phyloP scores from a whole-genome alignment of 176 grass and related monocot genomes.

The Phragmites australis region DNA sequence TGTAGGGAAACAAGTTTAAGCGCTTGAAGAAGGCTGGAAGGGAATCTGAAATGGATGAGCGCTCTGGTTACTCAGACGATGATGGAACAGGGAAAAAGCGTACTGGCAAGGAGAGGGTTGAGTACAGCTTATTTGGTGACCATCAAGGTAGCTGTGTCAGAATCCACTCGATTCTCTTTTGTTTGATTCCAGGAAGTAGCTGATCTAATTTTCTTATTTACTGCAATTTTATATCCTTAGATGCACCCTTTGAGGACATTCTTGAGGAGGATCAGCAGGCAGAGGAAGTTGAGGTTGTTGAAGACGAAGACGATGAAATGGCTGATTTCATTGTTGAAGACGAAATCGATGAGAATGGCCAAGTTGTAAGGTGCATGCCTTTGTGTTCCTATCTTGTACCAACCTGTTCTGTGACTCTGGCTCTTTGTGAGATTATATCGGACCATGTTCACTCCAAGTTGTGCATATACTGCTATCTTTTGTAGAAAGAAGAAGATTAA shows the following conservation, averaged over 20 bases:
- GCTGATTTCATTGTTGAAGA: constrained; percentile 93
- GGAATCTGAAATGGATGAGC: constrained; percentile 63
- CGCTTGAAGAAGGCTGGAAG: constrained; percentile 90
- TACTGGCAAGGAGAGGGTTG: constrained; percentile 76
- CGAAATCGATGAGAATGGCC: constrained; percentile 81
- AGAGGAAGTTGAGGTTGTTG: constrained; percentile 61
- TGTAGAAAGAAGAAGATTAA: constrained; percentile 67
- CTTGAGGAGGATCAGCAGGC: constrained; percentile 68
- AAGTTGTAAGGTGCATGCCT: constrained; percentile 60
- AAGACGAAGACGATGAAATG: constrained; percentile 98
- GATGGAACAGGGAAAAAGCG: constrained; percentile 66
- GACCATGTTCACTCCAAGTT: not conserved
- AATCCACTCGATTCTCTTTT: constrained; percentile 2
- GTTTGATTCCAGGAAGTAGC: not conserved
- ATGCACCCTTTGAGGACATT: constrained; percentile 66
- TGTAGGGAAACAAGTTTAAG: constrained; percentile 83
- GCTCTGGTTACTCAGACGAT: constrained; percentile 64
- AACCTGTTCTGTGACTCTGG: not conserved
- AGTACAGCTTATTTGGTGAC: constrained; percentile 84
- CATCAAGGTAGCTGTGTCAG: constrained; percentile 55
- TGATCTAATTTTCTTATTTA: constrained; percentile 20
- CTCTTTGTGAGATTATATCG: not conserved
- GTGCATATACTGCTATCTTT: not conserved
- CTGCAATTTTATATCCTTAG: constrained; percentile 42
- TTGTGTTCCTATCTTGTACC: not conserved